Conservation (phyloP, 2,329 filamentous ascomycete genomes). For the Dactylellina sp. region DNA sequence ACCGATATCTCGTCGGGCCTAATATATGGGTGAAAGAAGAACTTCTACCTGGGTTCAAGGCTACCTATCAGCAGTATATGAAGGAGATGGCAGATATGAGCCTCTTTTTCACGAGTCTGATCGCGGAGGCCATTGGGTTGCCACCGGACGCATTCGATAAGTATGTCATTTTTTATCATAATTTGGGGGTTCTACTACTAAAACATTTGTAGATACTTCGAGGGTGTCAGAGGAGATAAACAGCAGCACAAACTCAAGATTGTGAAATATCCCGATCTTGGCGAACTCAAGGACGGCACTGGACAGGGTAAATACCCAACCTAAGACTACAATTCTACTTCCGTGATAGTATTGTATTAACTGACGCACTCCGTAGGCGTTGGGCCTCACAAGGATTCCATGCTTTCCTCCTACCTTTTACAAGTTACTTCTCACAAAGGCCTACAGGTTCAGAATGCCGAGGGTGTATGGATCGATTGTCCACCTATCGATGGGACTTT, state of each 20-base stretch:
- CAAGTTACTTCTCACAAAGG: slow-evolving; percentile 82
- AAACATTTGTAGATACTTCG: slow-evolving; percentile 33
- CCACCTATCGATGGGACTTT: slow-evolving; percentile 80
- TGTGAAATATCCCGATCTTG: slow-evolving; percentile 82
- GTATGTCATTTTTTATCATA: slow-evolving; percentile 65
- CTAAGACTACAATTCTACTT: background rate
- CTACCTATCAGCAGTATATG: slow-evolving; percentile 80
- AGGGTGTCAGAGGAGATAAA: slow-evolving; percentile 65
- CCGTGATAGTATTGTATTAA: too few species aligned
- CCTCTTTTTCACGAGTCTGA: slow-evolving; percentile 79
- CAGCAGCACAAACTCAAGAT: slow-evolving; percentile 89
- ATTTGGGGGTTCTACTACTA: too few species aligned
- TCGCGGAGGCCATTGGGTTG: slow-evolving; percentile 84
- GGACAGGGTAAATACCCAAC: slow-evolving; percentile 36
- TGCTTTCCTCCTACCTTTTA: slow-evolving; percentile 83
- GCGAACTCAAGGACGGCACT: slow-evolving; percentile 67
- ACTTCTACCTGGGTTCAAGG: slow-evolving; percentile 75
- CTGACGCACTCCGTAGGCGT: slow-evolving; percentile 63
- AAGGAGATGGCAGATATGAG: slow-evolving; percentile 77
- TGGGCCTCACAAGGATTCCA: slow-evolving; percentile 67
- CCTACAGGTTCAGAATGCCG: slow-evolving; percentile 83
- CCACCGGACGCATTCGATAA: slow-evolving; percentile 76
- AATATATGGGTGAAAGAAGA: slow-evolving; percentile 79
- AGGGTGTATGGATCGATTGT: slow-evolving; percentile 84
- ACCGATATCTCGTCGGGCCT: slow-evolving; percentile 74